These are phyloP conservation scores for Puya raimondii DNA, from an alignment of 176 grass and related monocot species.

Conservation along the genomic window DNA sequence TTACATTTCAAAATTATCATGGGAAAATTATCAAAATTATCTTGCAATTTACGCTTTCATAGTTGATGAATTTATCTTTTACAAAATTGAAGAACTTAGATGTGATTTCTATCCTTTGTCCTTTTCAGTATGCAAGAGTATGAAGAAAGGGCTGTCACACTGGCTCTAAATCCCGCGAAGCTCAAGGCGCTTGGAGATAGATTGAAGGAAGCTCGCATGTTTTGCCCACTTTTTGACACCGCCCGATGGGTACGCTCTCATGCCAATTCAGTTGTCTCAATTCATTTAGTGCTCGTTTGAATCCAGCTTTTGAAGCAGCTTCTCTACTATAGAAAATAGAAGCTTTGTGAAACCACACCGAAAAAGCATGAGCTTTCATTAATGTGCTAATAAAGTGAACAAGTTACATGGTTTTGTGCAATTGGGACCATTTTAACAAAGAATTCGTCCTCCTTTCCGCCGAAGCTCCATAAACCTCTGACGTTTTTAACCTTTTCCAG, in stretches of 20 bases:
- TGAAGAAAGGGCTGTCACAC: slow-evolving; percentile 59
- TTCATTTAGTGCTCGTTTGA: background rate
- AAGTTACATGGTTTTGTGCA: background rate
- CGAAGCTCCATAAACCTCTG: too few relatives aligned
- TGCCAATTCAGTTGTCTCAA: background rate
- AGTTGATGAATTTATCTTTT: background rate
- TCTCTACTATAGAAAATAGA: background rate
- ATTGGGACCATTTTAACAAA: too few relatives aligned
- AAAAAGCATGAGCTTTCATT: background rate
- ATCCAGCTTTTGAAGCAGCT: too few relatives aligned
- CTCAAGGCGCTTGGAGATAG: slow-evolving; percentile 55
- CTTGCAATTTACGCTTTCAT: background rate
- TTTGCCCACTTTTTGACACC: slow-evolving; percentile 75
- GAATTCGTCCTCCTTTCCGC: too few relatives aligned
- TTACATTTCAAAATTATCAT: too few relatives aligned
- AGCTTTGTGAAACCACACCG: background rate
- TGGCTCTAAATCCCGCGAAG: slow-evolving; percentile 53
- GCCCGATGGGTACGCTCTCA: slow-evolving; percentile 45
- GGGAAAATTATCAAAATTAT: too few relatives aligned
- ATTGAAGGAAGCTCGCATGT: slow-evolving; percentile 57
- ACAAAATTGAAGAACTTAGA: background rate
- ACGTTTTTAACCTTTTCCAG: slow-evolving; percentile 20
- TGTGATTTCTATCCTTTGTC: background rate
- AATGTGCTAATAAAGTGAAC: background rate
- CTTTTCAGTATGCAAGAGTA: slow-evolving; percentile 66